These are phyloP conservation scores for Astrothelium subdiscretum DNA, from an alignment of 495 filamentous ascomycete species.

Conservation along the genomic window DNA sequence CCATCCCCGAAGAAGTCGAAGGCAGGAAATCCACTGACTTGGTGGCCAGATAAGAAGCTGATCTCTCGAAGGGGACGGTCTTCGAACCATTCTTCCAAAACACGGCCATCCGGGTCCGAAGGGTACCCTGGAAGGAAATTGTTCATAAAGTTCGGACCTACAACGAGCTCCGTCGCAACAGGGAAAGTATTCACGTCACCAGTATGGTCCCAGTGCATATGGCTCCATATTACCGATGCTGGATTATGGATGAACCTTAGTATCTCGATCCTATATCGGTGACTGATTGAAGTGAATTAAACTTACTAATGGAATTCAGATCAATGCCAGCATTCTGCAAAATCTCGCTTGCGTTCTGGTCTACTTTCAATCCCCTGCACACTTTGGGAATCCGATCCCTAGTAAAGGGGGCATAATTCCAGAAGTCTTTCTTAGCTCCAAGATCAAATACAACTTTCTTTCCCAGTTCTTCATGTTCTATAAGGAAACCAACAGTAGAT, in stretches of 20 bases:
- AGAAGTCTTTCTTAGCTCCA: conserved; percentile 8
- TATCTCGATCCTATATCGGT: conserved; percentile 45
- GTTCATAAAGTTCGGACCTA: conserved; percentile 45
- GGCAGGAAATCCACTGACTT: conserved; percentile 37
- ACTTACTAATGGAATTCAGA: background rate
- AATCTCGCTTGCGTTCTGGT: background rate
- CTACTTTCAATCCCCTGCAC: conserved; percentile 34
- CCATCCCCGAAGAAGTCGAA: conserved; percentile 43
- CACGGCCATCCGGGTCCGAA: conserved; percentile 17
- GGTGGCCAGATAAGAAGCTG: background rate
- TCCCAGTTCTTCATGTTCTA: conserved; percentile 23
- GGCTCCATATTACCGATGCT: background rate
- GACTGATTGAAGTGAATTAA: conserved; percentile 15
- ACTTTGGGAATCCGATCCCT: conserved; percentile 15
- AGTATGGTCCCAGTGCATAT: conserved; percentile 46
- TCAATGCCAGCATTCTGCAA: background rate
- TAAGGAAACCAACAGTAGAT: conserved; percentile 27
- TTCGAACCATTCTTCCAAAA: conserved; percentile 37
- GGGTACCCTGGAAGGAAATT: conserved; percentile 43
- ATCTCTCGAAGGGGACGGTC: conserved; percentile 17
- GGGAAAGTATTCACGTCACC: conserved; percentile 44
- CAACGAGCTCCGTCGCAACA: conserved; percentile 30
- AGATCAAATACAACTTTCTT: conserved; percentile 12
- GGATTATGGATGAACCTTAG: conserved; percentile 3
- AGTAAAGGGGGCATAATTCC: conserved; percentile 6